phyloP scores from a whole-genome alignment of 2,329 filamentous ascomycete species.

The Fusarium zealandicum region DNA sequence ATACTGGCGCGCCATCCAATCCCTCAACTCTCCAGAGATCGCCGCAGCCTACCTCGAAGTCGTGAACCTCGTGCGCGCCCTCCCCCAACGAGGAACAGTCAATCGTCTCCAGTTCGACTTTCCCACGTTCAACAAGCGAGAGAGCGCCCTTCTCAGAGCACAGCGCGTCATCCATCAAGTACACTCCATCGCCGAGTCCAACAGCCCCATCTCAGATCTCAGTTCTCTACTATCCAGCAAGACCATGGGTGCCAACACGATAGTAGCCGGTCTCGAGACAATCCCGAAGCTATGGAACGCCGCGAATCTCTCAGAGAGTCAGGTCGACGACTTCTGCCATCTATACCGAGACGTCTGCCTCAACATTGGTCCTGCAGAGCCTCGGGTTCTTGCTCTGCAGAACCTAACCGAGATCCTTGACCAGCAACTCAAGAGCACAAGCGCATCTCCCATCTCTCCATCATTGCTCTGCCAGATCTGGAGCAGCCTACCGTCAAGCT shows the following conservation, averaged over 20 bases:
- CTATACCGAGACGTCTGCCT: conserved; percentile 55
- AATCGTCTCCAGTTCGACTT: conserved; percentile 33
- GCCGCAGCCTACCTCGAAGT: conserved; percentile 56
- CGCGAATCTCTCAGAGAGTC: conserved; percentile 34
- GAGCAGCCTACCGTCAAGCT: conserved; percentile 47
- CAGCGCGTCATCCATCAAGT: conserved; percentile 50
- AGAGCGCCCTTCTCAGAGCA: conserved; percentile 50
- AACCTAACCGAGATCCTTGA: conserved; percentile 58
- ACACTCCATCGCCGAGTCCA: conserved; percentile 42
- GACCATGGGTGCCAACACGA: conserved; percentile 44
- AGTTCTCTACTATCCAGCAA: conserved; percentile 41
- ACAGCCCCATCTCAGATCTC: conserved; percentile 36
- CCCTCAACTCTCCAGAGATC: conserved; percentile 50
- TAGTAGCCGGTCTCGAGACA: conserved; percentile 48
- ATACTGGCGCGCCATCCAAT: conserved; percentile 36
- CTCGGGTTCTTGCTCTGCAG: conserved; percentile 55
- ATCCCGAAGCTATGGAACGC: conserved; percentile 45
- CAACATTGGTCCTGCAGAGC: conserved; percentile 50
- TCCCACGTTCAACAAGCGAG: conserved; percentile 20
- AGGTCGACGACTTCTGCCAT: conserved; percentile 46
- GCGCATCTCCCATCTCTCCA: conserved; percentile 43
- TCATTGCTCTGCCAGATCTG: conserved; percentile 51
- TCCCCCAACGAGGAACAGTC: conserved; percentile 36
- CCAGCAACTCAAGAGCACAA: conserved; percentile 42
- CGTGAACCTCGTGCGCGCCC: conserved; percentile 51